These are phyloP conservation scores for Ceriops tagal DNA, from an alignment of 345 rosid species.

Conservation along the genomic window DNA sequence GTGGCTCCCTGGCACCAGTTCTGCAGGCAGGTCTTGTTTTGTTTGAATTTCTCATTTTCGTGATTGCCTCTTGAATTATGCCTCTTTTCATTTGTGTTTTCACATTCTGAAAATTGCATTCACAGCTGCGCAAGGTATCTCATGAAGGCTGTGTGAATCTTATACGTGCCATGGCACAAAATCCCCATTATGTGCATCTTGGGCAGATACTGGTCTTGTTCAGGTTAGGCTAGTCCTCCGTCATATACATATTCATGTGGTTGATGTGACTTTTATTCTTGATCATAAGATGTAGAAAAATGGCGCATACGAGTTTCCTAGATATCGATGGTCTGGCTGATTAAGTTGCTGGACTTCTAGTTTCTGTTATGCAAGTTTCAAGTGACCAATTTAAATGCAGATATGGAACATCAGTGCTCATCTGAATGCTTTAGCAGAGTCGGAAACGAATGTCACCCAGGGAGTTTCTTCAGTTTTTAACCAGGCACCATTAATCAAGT, in stretches of 20 bases:
- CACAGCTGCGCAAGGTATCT: slow-evolving; percentile 68
- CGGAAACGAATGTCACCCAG: slow-evolving; percentile 52
- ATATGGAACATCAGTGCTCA: slow-evolving; percentile 85
- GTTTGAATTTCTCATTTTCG: slow-evolving; percentile 1
- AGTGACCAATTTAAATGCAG: slow-evolving; percentile 31
- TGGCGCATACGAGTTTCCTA: background rate
- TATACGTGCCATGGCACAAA: slow-evolving; percentile 82
- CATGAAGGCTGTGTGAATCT: slow-evolving; percentile 90
- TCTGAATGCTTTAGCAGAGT: slow-evolving; percentile 70
- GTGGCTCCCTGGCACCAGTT: slow-evolving; percentile 53
- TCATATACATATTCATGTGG: too few species aligned
- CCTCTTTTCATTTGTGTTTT: slow-evolving; percentile 8
- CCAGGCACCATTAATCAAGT: slow-evolving; percentile 72
- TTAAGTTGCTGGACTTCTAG: background rate
- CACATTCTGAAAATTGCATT: slow-evolving; percentile 8
- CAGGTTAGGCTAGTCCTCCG: slow-evolving; percentile 47
- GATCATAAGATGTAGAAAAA: background rate
- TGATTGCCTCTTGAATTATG: background rate
- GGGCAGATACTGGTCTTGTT: slow-evolving; percentile 87
- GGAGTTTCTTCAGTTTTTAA: slow-evolving; percentile 59
- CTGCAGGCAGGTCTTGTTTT: slow-evolving; percentile 53
- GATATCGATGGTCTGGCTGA: too few species aligned
- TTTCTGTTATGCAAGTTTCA: background rate
- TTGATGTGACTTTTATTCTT: background rate
- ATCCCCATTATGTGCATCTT: slow-evolving; percentile 87